Conservation (phyloP, 345 rosid species). For the Hibiscus trionum region DNA sequence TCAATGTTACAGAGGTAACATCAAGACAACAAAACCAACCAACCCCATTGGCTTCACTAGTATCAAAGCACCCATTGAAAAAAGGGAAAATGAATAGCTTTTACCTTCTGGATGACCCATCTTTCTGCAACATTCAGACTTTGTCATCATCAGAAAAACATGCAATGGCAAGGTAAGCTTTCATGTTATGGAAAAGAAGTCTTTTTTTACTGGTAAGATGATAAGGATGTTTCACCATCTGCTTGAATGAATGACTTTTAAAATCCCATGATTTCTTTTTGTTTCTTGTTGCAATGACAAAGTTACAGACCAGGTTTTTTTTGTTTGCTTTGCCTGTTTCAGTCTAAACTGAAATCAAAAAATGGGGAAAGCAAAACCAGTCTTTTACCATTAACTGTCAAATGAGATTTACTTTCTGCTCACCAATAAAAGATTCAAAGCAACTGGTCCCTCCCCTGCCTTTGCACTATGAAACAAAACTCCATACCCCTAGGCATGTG, state of each 20-base stretch:
- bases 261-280: not conserved
- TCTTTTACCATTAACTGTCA: not conserved
- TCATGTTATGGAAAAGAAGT: no score
- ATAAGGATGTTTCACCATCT: constrained; percentile 4
- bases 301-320: not conserved
- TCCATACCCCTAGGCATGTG: not conserved
- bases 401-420: not conserved
- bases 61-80: not conserved
- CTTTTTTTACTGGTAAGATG: not conserved
- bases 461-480: constrained; percentile 6
- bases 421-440: not conserved
- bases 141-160: constrained; percentile 1
- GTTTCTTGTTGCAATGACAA: not conserved
- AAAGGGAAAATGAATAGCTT: not conserved
- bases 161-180: not conserved
- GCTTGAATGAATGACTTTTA: not conserved
- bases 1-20: not conserved
- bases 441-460: not conserved
- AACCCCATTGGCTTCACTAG: not conserved
- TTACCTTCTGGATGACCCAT: not conserved
- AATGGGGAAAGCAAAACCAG: not conserved
- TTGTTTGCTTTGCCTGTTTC: not conserved
- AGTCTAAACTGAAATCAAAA: not conserved
- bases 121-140: constrained; percentile 6
- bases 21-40: constrained; percentile 5